A percentile compares a stretch with the other conserved stretches of the same genome.
Conservation (phyloP, 2,329 filamentous ascomycete species). For the Coniochaeta ligniaria region DNA sequence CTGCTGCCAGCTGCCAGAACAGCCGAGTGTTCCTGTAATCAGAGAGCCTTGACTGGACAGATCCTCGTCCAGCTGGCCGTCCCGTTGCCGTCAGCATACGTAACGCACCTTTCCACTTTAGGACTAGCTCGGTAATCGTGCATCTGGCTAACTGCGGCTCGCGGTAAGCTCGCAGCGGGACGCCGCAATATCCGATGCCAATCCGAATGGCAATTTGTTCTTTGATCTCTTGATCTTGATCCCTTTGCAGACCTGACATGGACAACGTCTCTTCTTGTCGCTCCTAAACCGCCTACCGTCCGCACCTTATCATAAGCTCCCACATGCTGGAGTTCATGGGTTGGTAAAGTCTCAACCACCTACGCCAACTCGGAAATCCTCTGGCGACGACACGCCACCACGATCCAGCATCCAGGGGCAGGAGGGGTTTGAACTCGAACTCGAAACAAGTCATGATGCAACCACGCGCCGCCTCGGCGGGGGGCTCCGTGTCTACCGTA, state of each 20-base stretch:
- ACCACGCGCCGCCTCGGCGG: neutral
- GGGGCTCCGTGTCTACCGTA: neutral
- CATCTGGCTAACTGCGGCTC: neutral
- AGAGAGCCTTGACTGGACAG: no score
- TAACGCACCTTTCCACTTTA: neutral
- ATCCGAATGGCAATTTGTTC: neutral
- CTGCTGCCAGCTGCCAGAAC: neutral
- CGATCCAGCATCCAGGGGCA: neutral
- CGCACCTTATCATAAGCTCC: neutral
- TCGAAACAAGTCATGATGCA: neutral
- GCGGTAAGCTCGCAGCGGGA: neutral
- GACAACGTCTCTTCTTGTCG: neutral
- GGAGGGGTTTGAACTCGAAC: neutral
- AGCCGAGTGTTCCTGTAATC: no score
- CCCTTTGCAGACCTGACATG: neutral
- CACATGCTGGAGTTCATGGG: neutral
- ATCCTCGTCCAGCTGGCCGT: neutral
- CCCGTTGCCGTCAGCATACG: neutral
- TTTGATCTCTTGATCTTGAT: neutral
- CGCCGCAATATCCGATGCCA: neutral
- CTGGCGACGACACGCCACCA: neutral
- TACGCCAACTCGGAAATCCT: neutral
- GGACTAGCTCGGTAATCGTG: neutral
- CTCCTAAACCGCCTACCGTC: neutral
- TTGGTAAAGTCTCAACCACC: neutral